Conservation (phyloP, 164 flowering plant genomes). For the Cinnamomum micranthum region DNA sequence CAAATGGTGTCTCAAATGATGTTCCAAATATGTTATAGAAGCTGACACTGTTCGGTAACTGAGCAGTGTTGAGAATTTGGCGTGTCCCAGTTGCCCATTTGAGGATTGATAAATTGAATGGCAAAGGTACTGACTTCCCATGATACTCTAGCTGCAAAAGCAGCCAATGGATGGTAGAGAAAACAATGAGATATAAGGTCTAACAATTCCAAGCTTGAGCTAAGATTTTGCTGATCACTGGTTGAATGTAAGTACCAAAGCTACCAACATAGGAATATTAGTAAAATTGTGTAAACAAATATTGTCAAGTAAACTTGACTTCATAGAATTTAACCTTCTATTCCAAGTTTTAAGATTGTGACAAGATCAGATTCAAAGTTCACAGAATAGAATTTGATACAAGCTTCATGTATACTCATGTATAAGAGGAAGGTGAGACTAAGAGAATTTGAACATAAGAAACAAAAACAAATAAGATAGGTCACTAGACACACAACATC, state of each 20-base stretch:
- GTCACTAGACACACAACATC: neutral
- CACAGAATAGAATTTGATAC: no score
- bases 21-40: constrained; percentile 87
- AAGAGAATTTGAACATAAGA: neutral
- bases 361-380: no score
- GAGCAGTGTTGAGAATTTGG: constrained; percentile 46
- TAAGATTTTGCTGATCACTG: no score
- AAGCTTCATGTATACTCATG: no score
- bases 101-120: constrained; percentile 65
- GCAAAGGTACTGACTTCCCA: constrained; percentile 60
- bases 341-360: no score
- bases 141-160: constrained; percentile 48
- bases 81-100: constrained; percentile 83
- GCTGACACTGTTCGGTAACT: constrained; percentile 59
- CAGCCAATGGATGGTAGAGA: neutral
- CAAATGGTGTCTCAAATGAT: constrained; percentile 76
- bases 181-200: neutral
- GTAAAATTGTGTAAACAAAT: neutral
- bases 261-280: neutral
- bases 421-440: no score
- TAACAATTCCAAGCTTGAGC: no score
- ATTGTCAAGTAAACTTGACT: neutral
- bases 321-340: no score
- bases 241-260: neutral
- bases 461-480: neutral